Evolutionary conservation across 805 yeast genomes (phyloP), one percentile per base, ranked within the genome.

Genomic region (Cyberlindnera petersonii): DNA sequence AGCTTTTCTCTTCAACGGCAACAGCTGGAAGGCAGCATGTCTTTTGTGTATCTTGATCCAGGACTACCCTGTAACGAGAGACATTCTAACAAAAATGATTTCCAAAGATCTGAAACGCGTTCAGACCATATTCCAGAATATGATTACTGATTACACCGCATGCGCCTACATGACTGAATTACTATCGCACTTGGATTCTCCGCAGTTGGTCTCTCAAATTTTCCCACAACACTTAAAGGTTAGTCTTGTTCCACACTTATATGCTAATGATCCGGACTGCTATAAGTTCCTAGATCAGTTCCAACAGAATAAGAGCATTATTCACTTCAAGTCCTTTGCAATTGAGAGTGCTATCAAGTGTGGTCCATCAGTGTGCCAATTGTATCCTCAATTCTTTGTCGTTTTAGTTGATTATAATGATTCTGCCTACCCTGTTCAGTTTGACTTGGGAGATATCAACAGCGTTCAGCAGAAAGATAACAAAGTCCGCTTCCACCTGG

Each of bases 1-100:
- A 19, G 35, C 37, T 9, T 11, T 47, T 6, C n/a, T 33, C 4
- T 23, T 20, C 9, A 38, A 39, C 27, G 19, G 34, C 6, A 46
- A 47, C 23, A 53, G 56, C 20, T 56, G 60, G 60, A 56, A 54
- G 37, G 59, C 55, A 4, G 43, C 52, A 1, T 54, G 56, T 23
- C 29, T 54, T 9, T 33, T 56, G 28, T 54, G 56, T 26, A 49
- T 48, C 9, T 39, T 56, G 33, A 39, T 52, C n/a, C 51, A 48
- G 30, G 56, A 55, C 28, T 55, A 53, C 28, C 8, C 42, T 6
- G 16, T 40, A 18, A 31, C 42, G 7, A 42, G 35, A 14, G 14
- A 20, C 2, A 16, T 18, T 5, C 18, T 22, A 1, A 24, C 14
- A 5, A 20, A 19, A 9, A 15, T 30, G 6, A 11, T 30, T 8